Evolutionary conservation across 306 rosid species (phyloP), one percentile per base, ranked within the genome.

Genomic region (Sicyos baderoa): DNA sequence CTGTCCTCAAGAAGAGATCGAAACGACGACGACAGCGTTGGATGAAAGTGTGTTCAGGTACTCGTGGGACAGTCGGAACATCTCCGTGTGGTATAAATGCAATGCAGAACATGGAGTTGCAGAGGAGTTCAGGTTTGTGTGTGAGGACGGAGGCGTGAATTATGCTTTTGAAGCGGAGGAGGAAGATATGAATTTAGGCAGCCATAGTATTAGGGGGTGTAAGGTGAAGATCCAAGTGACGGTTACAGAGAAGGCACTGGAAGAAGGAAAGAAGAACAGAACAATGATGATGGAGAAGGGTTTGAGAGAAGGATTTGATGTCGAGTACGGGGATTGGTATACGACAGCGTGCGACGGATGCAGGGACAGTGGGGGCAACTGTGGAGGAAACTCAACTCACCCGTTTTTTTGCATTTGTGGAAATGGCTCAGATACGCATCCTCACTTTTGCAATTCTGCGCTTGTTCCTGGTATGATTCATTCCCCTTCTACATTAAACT

Each of bases 21-120:
- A 1, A 6, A 19, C 70, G 66, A 65, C 27, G 51, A 7, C 6
- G n/a, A n/a, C n/a, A n/a, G n/a, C n/a, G 9, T 29, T 74, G 40
- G 2, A 40, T 42, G 1, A 18, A 21, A 3, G 0, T 5, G 18
- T 25, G 0, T 21, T 59, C 51, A 12, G 2, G 0, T 62, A 50
- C n/a, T 21, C 27, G 0, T 4, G 0, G 1, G 60, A 74, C n/a
- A n/a, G n/a, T 0, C 2, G 10, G 0, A 80, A 69, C 74, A 58
- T 80, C 48, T 67, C 73, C 6, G 18, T 86, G 1, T 65, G 71
- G 71, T 65, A 65, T 32, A 11, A 45, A 45, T 65, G 71, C 37
- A 16, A 17, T 6, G 0, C 0, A 17, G 13, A 6, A 13, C 3
- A 0, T 1, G 29, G 18, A 2, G 15, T 5, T 5, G 13, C 0